Base-by-base conservation (phyloP, 257 asterid species). In the Lycium barbarum region DNA sequence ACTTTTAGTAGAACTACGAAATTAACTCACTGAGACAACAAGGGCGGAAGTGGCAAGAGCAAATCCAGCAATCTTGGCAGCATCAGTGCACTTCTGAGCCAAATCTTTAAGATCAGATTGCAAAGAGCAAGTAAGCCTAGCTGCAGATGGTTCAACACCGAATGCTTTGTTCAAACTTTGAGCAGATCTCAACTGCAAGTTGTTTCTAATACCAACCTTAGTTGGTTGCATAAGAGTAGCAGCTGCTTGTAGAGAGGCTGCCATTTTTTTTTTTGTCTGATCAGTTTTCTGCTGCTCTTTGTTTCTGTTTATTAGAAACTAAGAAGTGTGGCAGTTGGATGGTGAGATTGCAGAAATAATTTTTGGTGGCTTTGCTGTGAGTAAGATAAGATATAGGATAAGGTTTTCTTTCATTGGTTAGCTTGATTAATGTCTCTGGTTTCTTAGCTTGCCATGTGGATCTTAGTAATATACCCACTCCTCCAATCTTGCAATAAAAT, bases 21-120 rank as follows among this genome's bases (percentile, higher is more conserved):
- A 81, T 45, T 0, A 14, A 53, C 85, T 76, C 92, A 96, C 99
- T 87, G 98, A 92, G 88, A 88, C 95, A 33, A 95, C 92, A 36
- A 97, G 99, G 36, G 99, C 99, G 47, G 99, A 97, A 85, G 99
- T 92, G 83, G 99, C 99, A 58, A 97, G 98, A 83, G 99, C 99
- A 81, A 97, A 93, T 26, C 97, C 99, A 63, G 99, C 99, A 83
- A 94, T 92, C 91, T 93, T 97, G 74, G 98, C 99, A 71, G 97
- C 98, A 86, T 94, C 98, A 80, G 93, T 87, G 88, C 93, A 95
- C 81, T 90, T 97, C 47, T 91, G 94, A 58, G 97, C 96, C 68
- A 97, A 91, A 47, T 97, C 98, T 84, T 91, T 95, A 71, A 95
- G 87, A 85, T 94, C 97, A 83, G 94, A 66, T 71, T 95, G 95